Percentiles rank a stretch among this genome's conserved stretches.
phyloP scores from a whole-genome alignment of 192 early-diverging fungal genomes.

The Chytriomyces confervae region DNA sequence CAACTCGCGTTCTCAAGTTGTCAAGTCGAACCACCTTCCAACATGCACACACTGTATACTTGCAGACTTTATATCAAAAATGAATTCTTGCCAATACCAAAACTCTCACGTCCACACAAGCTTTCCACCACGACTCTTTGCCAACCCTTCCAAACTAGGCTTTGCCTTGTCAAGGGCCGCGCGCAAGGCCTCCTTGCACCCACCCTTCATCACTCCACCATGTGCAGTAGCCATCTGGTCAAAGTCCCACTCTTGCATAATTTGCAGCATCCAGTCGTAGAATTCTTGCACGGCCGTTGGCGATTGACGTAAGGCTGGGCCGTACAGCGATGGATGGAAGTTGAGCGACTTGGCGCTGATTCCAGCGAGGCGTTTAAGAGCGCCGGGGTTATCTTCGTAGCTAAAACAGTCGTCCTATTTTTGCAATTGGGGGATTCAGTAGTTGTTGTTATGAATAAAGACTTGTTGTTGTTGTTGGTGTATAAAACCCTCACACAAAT shows the following conservation, averaged over 20 bases:
- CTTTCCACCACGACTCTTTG: too few species aligned
- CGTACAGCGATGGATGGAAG: background rate
- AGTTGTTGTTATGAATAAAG: too few species aligned
- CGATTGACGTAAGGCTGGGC: background rate
- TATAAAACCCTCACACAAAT: background rate
- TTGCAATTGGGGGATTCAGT: too few species aligned
- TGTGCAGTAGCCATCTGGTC: constrained; percentile 25
- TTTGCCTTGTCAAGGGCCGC: background rate
- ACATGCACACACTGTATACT: too few species aligned
- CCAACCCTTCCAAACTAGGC: too few species aligned
- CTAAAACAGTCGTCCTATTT: constrained; percentile 13
- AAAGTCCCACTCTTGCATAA: constrained; percentile 31
- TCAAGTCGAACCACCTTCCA: too few species aligned
- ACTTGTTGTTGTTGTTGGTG: too few species aligned
- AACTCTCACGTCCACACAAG: too few species aligned
- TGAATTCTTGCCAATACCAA: too few species aligned
- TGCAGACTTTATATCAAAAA: too few species aligned
- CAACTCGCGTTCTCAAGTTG: too few species aligned
- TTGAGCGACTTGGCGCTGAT: background rate
- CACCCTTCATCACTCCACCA: constrained; percentile 17
- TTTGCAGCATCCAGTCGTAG: constrained; percentile 8
- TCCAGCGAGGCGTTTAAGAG: background rate
- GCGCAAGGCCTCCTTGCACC: constrained; percentile 1
- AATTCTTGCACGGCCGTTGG: background rate
- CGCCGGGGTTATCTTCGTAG: constrained; percentile 10